Evolutionary conservation across 2,329 filamentous ascomycete genomes (phyloP), one percentile per base, ranked within the genome.

Genomic region (Plenodomus lindquistii): DNA sequence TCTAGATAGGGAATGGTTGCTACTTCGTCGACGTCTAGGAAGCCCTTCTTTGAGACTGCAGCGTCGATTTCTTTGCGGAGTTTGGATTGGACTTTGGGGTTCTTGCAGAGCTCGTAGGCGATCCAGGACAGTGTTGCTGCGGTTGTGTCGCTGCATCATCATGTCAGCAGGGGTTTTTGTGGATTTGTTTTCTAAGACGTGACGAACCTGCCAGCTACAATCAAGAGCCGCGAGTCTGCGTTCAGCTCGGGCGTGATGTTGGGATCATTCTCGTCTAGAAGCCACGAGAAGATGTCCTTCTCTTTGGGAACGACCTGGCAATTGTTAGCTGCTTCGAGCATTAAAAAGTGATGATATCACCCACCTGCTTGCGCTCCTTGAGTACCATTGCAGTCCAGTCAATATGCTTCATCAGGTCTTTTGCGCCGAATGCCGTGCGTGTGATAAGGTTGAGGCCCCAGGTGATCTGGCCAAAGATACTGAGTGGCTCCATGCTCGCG

Each of bases 121-220:
- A 71, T 53, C 46, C 57, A 67, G 6, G 62, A 57, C 1, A 71
- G 44, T 3, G 66, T 65, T 42, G 65, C 58, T 13, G 64, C 52
- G 13, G 60, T 65, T 2, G 66, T 69, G 36, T 70, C 66, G 22
- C 66, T 69, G 41, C 15, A 29, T 17, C 18, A 15, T n/a, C 2
- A 22, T n/a, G 27, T 19, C 7, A 19, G 11, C 9, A 43, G 3
- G 24, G 24, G 6, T 6, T 20, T 29, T 5, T 16, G 18, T n/a
- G n/a, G 21, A 16, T 3, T 17, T 8, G 15, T 31, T 20, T 19
- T 17, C 18, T 24, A 42, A n/a, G n/a, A n/a, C n/a, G n/a, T n/a
- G n/a, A n/a, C 54, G 31, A 60, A 65, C 66, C 66, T 69, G 42
- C 67, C 66, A 7, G 67, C 67, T 15, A 70, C 56, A 8, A 69